A percentile compares a stretch with the other conserved stretches of the same genome.
phyloP scores from a whole-genome alignment of 23 red algal species.

The Cyanidioschyzon merolae region DNA sequence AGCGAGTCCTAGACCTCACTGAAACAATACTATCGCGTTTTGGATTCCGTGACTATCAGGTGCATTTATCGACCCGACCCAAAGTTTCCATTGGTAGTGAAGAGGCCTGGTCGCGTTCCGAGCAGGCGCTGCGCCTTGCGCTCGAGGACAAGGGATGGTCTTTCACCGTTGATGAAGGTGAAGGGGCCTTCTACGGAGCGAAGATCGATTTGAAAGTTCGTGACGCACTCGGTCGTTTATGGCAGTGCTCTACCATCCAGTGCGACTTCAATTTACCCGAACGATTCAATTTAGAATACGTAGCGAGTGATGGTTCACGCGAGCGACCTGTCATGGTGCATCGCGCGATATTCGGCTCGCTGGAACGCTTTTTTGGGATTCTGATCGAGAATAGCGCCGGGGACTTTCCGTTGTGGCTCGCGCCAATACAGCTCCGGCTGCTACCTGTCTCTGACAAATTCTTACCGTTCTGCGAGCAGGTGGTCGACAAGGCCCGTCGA shows the following conservation, averaged over 20 bases:
- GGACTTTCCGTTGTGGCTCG: slow-evolving; percentile 95
- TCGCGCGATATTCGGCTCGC: slow-evolving; percentile 84
- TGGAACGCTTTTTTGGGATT: slow-evolving; percentile 98
- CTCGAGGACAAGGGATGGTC: slow-evolving; percentile 65
- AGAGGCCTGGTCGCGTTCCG: slow-evolving; percentile 79
- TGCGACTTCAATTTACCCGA: slow-evolving; percentile 97
- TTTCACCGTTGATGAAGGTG: slow-evolving; percentile 84
- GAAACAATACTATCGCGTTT: slow-evolving; percentile 80
- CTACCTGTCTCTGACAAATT: slow-evolving; percentile 58
- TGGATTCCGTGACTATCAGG: slow-evolving; percentile 87
- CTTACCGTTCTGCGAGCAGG: slow-evolving; percentile 40
- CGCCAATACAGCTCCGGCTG: slow-evolving; percentile 77
- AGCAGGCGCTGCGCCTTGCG: slow-evolving; percentile 54
- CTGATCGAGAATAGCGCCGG: slow-evolving; percentile 84
- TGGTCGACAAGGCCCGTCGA: slow-evolving; percentile 13
- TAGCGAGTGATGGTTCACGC: slow-evolving; percentile 34
- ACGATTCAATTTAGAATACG: slow-evolving; percentile 87
- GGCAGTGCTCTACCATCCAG: slow-evolving; percentile 99
- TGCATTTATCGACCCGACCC: slow-evolving; percentile 91
- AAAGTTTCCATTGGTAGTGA: slow-evolving; percentile 81
- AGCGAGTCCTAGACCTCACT: slow-evolving; percentile 71
- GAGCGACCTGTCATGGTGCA: slow-evolving; percentile 95
- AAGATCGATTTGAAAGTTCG: slow-evolving; percentile 99
- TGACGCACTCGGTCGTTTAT: slow-evolving; percentile 91
- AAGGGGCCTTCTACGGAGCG: slow-evolving; percentile 96